Base-by-base conservation (phyloP, 805 yeast genomes). In the Komagataella pseudopastoris region DNA sequence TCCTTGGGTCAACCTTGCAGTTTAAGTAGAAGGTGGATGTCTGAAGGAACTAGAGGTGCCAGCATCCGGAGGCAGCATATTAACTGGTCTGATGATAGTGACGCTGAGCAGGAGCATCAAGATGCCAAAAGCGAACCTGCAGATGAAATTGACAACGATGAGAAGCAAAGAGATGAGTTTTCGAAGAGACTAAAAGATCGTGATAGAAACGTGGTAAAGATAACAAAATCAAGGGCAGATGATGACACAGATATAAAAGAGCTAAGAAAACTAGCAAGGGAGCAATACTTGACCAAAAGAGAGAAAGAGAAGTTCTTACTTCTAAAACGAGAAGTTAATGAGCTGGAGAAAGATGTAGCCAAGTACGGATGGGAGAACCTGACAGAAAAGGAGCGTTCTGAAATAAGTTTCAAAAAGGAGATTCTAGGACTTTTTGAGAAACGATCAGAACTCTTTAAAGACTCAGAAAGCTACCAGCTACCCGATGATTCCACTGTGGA, bases 401-500 rank as follows among this genome's bases (percentile, higher is more conserved):
- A 81, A 49, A 72, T 77, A 49, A 63, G 63, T 18, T 65, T 73
- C 54, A 81, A 82, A 53, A 69, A 76, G 45, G 76, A 78, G 52
- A 63, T 81, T 1, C 60, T 78, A 10, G 63, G 67, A 1, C 60
- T 78, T 30, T 69, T 76, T 16, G 59, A 68, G 23, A 74, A 73
- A 52, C 58, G 76, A 24, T 59, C 63, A 55, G 63, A 66, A 43
- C 59, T 71, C 18, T 68, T 66, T 4, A 63, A 66, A 6, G 64
- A 62, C 6, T 57, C 56, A 3, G 64, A 58, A n/a, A 76, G 70
- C 5, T 84, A 80, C 55, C 62, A 68, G 18, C 56, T 83, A 16
- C 88, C 86, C 1, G 78, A 76, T 44, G 88, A 80, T 50, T 83
- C 84, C 1, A 71, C 71, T 46, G 65, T 78, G 8, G 86, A 81